Conservation (phyloP, 352 stramenopile genomes). For the Pythium biforme region DNA sequence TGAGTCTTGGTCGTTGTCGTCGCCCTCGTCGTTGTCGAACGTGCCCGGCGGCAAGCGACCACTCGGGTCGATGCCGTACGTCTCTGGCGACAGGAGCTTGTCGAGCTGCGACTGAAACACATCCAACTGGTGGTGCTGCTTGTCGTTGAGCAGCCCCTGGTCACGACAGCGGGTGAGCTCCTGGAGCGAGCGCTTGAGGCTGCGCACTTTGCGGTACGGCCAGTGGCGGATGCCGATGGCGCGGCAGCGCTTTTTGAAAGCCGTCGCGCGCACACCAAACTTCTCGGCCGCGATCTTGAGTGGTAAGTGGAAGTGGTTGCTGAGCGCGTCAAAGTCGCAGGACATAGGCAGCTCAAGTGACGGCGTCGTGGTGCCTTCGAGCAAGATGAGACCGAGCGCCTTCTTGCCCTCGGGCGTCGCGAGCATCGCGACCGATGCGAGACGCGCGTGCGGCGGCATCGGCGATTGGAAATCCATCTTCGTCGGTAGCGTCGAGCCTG, state of each 20-base stretch:
- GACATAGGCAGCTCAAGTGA: constrained; percentile 32
- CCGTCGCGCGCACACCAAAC: constrained; percentile 57
- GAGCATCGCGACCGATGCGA: constrained; percentile 20
- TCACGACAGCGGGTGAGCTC: constrained; percentile 65
- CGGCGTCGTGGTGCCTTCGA: constrained; percentile 24
- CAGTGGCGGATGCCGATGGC: constrained; percentile 63
- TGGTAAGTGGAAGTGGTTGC: constrained; percentile 55
- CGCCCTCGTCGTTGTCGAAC: constrained; percentile 26
- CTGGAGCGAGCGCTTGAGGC: constrained; percentile 54
- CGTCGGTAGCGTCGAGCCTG: constrained; percentile 8
- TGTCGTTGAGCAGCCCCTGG: constrained; percentile 65
- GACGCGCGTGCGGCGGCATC: constrained; percentile 25
- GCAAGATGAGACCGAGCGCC: constrained; percentile 24
- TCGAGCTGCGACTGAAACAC: constrained; percentile 75
- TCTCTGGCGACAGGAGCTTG: constrained; percentile 74
- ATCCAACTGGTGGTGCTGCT: constrained; percentile 66
- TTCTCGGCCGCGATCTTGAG: constrained; percentile 60
- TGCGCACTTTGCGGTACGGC: constrained; percentile 62
- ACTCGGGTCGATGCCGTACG: constrained; percentile 76
- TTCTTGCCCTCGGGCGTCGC: constrained; percentile 20
- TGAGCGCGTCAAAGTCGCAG: constrained; percentile 43
- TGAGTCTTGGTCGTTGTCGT: constrained; percentile 48
- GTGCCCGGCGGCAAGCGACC: constrained; percentile 39
- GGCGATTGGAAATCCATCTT: constrained; percentile 35
- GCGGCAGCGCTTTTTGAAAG: constrained; percentile 61